A percentile compares a stretch with the other conserved stretches of the same genome.
Conservation (phyloP, 73 alveolate genomes). For the Tetrahymena borealis region DNA sequence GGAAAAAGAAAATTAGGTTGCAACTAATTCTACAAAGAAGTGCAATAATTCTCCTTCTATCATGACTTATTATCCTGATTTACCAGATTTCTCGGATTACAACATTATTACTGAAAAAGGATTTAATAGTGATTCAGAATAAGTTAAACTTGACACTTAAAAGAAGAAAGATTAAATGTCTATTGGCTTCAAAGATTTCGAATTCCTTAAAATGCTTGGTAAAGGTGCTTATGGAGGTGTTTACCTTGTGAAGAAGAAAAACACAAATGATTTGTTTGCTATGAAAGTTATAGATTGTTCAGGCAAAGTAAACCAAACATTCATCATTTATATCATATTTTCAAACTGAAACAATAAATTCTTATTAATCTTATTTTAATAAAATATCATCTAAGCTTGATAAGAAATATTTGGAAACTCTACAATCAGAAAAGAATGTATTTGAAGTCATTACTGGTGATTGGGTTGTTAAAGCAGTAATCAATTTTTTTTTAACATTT, state of each 20-base stretch:
- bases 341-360: background rate
- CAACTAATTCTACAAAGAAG: background rate
- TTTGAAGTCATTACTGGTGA: constrained; percentile 42
- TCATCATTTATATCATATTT: too few relatives aligned
- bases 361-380: background rate
- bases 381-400: background rate
- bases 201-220: constrained; percentile 65
- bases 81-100: background rate
- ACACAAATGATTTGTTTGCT: constrained; percentile 68
- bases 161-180: background rate
- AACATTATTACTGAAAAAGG: background rate
- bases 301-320: constrained; percentile 31
- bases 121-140: constrained; percentile 36
- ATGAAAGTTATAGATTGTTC: constrained; percentile 83
- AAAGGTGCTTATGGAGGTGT: constrained; percentile 91
- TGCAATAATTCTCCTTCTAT: background rate
- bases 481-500: background rate
- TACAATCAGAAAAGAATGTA: constrained; percentile 28
- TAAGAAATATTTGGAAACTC: constrained; percentile 25
- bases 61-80: background rate
- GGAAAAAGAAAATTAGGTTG: background rate
- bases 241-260: constrained; percentile 66
- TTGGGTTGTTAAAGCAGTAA: constrained; percentile 31
- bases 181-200: constrained; percentile 60
- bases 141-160: constrained; percentile 23